phyloP scores from a whole-genome alignment of 345 rosid species.

The Pistacia integerrima region DNA sequence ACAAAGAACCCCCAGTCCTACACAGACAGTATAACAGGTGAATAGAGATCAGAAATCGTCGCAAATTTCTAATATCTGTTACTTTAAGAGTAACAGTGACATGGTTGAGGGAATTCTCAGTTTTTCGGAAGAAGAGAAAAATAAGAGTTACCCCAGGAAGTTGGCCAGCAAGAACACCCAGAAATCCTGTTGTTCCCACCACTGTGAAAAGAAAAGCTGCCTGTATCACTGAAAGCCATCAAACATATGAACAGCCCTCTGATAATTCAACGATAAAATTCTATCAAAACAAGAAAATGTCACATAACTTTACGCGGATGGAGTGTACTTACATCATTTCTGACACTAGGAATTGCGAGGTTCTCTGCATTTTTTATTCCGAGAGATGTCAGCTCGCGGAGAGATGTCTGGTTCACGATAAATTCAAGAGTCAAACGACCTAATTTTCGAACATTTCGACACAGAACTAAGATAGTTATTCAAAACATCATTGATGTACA shows the following conservation, averaged over 20 bases:
- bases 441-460: too few species aligned
- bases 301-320: too few species aligned
- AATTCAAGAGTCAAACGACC: conserved; percentile 5
- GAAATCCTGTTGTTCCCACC: conserved; percentile 78
- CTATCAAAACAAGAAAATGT: too few species aligned
- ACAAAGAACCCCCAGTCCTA: conserved; percentile 99
- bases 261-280: background rate
- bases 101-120: background rate
- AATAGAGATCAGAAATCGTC: background rate
- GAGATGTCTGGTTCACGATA: conserved; percentile 59
- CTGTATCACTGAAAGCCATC: conserved; percentile 62
- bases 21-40: background rate
- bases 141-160: conserved; percentile 78
- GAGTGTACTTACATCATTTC: conserved; percentile 73
- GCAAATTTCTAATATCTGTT: background rate
- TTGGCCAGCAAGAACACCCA: conserved; percentile 85
- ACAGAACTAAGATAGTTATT: background rate
- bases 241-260: conserved; percentile 21
- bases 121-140: background rate
- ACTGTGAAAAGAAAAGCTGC: conserved; percentile 93
- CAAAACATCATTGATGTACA: conserved; percentile 17
- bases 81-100: background rate
- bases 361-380: conserved; percentile 89
- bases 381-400: conserved; percentile 74
- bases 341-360: conserved; percentile 91